Conservation (phyloP, 352 stramenopile species). For the Globisporangium alternatum region DNA sequence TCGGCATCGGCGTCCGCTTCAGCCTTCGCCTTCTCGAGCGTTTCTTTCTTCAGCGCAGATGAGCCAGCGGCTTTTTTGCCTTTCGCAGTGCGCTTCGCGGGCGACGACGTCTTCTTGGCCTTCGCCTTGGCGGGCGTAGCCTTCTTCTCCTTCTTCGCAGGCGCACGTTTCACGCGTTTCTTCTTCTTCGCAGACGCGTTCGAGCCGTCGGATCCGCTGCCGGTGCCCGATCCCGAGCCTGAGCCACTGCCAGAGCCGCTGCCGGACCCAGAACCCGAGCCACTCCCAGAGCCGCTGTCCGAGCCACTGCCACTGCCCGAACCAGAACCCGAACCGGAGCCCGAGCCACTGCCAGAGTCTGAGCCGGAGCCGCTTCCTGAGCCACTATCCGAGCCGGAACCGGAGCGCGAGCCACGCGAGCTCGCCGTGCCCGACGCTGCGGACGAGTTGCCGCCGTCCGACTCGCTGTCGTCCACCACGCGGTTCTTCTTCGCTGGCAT, state of each 20-base stretch:
- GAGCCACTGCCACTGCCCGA: slow-evolving; percentile 24
- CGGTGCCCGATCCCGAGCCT: slow-evolving; percentile 26
- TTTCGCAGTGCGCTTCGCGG: slow-evolving; percentile 14
- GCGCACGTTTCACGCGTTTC: slow-evolving; percentile 45
- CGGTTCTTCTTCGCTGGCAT: slow-evolving; percentile 48
- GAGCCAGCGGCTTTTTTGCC: slow-evolving; percentile 19
- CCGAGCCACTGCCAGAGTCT: slow-evolving; percentile 25
- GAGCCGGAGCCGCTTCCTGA: slow-evolving; percentile 28
- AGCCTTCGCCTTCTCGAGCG: slow-evolving; percentile 32
- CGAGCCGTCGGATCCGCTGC: slow-evolving; percentile 28
- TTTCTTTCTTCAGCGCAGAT: slow-evolving; percentile 28
- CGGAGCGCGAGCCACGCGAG: slow-evolving; percentile 37
- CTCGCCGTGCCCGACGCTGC: slow-evolving; percentile 49
- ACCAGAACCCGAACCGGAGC: slow-evolving; percentile 34
- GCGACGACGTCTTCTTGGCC: slow-evolving; percentile 23
- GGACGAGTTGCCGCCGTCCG: slow-evolving; percentile 50
- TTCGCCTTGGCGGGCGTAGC: slow-evolving; percentile 34
- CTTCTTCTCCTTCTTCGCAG: slow-evolving; percentile 37
- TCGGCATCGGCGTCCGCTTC: slow-evolving; percentile 59
- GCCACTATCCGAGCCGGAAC: slow-evolving; percentile 24
- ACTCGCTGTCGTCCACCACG: slow-evolving; percentile 69
- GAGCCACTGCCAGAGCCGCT: slow-evolving; percentile 28
- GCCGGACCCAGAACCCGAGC: slow-evolving; percentile 30
- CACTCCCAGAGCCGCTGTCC: slow-evolving; percentile 29
- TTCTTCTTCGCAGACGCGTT: slow-evolving; percentile 36